Evolutionary conservation across 2,329 filamentous ascomycete genomes (phyloP).

Genomic region (Aureobasidium sp.): DNA sequence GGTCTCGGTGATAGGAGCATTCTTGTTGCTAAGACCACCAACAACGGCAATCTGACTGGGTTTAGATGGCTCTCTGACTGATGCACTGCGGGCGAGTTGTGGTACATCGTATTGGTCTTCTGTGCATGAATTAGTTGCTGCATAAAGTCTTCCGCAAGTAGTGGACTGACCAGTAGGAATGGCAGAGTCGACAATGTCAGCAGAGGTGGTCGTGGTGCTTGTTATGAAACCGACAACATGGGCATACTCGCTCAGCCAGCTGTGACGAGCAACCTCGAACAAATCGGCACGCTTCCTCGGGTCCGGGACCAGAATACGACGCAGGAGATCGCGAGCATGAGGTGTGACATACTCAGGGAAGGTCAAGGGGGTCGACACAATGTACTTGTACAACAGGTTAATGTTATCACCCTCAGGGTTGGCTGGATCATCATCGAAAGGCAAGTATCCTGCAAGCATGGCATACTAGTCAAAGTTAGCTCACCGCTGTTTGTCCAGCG

Average conservation of each 20-base stretch:
- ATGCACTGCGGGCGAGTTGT: constrained; percentile 73
- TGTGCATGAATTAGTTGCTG: constrained; percentile 21
- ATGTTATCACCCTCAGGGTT: constrained; percentile 99
- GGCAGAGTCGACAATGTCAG: constrained; percentile 76
- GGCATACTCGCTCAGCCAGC: constrained; percentile 96
- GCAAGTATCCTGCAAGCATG: constrained; percentile 95
- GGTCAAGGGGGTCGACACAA: constrained; percentile 90
- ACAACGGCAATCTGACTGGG: constrained; percentile 42
- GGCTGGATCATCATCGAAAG: constrained; percentile 95
- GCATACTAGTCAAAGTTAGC: constrained; percentile 65
- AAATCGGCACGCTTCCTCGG: constrained; percentile 90
- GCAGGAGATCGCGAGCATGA: constrained; percentile 84
- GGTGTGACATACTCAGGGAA: constrained; percentile 99
- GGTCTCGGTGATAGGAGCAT: constrained; percentile 65
- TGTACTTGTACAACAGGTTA: constrained; percentile 98
- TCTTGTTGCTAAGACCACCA: constrained; percentile 62
- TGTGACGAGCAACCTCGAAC: constrained; percentile 95
- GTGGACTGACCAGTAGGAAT: constrained; percentile 47
- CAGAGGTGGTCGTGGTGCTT: constrained; percentile 81
- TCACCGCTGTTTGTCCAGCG: not conserved
- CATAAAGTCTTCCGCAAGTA: not conserved
- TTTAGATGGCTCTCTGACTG: constrained; percentile 81
- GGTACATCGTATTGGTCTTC: constrained; percentile 53
- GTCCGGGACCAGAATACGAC: constrained; percentile 90
- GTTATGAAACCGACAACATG: constrained; percentile 96